phyloP scores from a whole-genome alignment of 2,329 filamentous ascomycete genomes.

The Cladosporium sp. region DNA sequence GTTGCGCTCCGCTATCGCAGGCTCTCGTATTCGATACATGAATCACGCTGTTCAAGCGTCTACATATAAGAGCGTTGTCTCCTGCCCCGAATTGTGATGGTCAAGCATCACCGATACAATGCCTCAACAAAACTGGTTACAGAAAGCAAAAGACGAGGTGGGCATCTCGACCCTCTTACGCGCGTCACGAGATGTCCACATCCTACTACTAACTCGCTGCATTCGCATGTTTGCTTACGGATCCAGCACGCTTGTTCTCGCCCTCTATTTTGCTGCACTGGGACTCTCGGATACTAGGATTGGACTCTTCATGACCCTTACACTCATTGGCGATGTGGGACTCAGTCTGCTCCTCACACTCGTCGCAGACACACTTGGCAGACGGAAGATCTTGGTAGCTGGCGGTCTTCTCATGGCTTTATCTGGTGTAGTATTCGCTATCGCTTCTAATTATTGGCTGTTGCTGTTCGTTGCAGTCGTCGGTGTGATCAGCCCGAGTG shows the following conservation, averaged over 20 bases:
- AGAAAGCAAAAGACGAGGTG: conserved; percentile 34
- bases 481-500: conserved; percentile 31
- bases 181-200: conserved; percentile 49
- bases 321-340: conserved; percentile 29
- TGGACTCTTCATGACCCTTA: conserved; percentile 34
- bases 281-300: conserved; percentile 28
- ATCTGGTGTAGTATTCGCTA: conserved; percentile 28
- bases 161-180: conserved; percentile 42
- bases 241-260: conserved; percentile 32
- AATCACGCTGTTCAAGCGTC: not conserved
- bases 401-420: conserved; percentile 28
- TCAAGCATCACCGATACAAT: not conserved
- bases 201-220: conserved; percentile 32
- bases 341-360: conserved; percentile 29
- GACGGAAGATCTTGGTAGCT: conserved; percentile 25
- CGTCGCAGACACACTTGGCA: conserved; percentile 28
- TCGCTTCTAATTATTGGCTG: conserved; percentile 24
- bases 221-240: conserved; percentile 63
- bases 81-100: not conserved
- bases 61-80: not conserved
- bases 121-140: conserved; percentile 1
- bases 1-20: not conserved
- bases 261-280: conserved; percentile 27
- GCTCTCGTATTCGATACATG: not conserved
- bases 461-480: conserved; percentile 30